A percentile compares a stretch with the other conserved stretches of the same genome.
These are phyloP conservation scores for Aspergillus sparsus DNA, from an alignment of 495 filamentous ascomycete species.

Conservation along the genomic window DNA sequence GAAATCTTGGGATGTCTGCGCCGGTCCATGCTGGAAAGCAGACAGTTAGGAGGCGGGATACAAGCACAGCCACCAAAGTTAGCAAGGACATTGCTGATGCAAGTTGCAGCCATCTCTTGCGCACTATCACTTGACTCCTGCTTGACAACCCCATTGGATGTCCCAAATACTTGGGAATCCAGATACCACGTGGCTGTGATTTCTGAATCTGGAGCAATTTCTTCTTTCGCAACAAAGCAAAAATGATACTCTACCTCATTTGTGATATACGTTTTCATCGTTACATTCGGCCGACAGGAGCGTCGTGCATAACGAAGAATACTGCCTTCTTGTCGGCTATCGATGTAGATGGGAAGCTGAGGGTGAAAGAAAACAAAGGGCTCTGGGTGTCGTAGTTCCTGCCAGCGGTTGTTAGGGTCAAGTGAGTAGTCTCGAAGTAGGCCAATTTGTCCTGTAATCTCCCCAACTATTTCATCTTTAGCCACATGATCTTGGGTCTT, in stretches of 20 bases:
- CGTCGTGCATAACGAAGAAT: slow-evolving; percentile 79
- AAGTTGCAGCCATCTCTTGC: slow-evolving; percentile 51
- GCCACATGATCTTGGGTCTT: slow-evolving; percentile 62
- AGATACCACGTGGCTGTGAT: slow-evolving; percentile 70
- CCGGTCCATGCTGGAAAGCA: slow-evolving; percentile 72
- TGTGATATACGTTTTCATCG: slow-evolving; percentile 77
- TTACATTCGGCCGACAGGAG: slow-evolving; percentile 84
- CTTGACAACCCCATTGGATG: slow-evolving; percentile 49
- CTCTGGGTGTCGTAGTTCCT: slow-evolving; percentile 72
- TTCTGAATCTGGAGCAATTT: slow-evolving; percentile 63
- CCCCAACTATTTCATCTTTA: slow-evolving; percentile 72
- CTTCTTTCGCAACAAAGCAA: slow-evolving; percentile 78
- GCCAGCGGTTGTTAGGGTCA: slow-evolving; percentile 74
- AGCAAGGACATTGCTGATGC: slow-evolving; percentile 73
- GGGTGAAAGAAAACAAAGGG: slow-evolving; percentile 86
- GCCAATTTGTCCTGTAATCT: slow-evolving; percentile 85
- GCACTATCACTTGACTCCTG: slow-evolving; percentile 45
- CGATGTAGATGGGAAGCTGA: slow-evolving; percentile 82
- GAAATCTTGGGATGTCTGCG: slow-evolving; percentile 54
- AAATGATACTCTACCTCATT: slow-evolving; percentile 78
- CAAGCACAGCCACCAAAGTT: slow-evolving; percentile 92
- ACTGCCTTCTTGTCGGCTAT: slow-evolving; percentile 82
- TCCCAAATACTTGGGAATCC: slow-evolving; percentile 48
- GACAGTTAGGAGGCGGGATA: slow-evolving; percentile 61
- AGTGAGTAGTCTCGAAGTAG: slow-evolving; percentile 73